Conservation (phyloP, 2,329 filamentous ascomycete genomes). For the Biscogniauxia marginata region DNA sequence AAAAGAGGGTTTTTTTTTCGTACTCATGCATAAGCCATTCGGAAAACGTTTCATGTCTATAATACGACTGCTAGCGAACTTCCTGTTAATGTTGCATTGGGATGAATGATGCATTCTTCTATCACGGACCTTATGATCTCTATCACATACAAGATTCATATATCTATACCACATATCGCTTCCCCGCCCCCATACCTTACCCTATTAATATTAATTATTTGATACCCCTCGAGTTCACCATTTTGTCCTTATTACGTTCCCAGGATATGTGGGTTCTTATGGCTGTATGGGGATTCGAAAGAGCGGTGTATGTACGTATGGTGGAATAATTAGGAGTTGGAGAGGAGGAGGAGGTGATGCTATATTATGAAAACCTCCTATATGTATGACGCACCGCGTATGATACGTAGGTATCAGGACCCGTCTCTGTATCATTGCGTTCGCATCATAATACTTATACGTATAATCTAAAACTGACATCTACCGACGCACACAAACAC, state of each 20-base stretch:
- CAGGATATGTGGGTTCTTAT: not conserved
- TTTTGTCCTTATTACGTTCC: not conserved
- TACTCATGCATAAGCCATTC: not conserved
- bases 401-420: too few species aligned
- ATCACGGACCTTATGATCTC: not conserved
- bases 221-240: constrained; percentile 5
- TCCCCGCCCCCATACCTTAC: too few species aligned
- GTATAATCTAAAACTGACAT: too few species aligned
- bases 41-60: not conserved
- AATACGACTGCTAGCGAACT: too few species aligned
- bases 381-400: too few species aligned
- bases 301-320: not conserved
- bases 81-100: not conserved
- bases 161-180: too few species aligned
- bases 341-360: not conserved
- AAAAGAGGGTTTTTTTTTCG: not conserved
- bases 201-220: constrained; percentile 10
- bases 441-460: too few species aligned
- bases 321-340: not conserved
- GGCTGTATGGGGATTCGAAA: not conserved
- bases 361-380: too few species aligned
- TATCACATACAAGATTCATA: not conserved
- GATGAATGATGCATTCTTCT: not conserved
- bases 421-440: too few species aligned
- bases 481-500: too few species aligned